A percentile compares a stretch with the other conserved stretches of the same genome.
Conservation (phyloP, 148 eudicot species). For the Heliamphora exappendiculata region DNA sequence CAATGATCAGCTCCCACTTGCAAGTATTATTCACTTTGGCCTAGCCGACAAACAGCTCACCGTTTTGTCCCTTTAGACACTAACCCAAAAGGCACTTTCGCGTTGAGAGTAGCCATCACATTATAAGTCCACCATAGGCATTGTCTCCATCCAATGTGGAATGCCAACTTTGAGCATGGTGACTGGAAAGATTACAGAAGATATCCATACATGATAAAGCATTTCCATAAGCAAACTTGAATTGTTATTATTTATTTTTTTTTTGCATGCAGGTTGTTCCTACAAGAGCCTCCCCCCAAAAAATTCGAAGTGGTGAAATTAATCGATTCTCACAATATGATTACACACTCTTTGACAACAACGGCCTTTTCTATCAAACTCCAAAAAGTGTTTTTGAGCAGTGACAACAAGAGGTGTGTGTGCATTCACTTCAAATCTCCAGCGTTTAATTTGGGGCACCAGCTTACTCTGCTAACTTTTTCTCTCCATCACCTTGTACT, state of each 20-base stretch:
- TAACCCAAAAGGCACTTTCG: no score
- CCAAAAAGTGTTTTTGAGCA: neutral
- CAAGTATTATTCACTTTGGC: no score
- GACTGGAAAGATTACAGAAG: no score
- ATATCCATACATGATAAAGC: neutral
- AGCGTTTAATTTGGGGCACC: constrained; percentile 16
- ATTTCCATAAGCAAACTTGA: neutral
- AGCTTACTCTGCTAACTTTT: constrained; percentile 5
- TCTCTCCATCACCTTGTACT: neutral
- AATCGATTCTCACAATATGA: neutral
- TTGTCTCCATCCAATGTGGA: no score
- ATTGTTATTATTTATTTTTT: neutral
- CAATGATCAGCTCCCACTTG: no score
- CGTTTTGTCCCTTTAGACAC: no score
- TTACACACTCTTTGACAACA: neutral
- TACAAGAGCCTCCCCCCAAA: neutral
- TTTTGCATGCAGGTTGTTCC: neutral
- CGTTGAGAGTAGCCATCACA: no score
- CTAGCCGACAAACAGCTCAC: no score
- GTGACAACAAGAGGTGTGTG: constrained; percentile 33
- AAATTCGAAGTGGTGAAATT: neutral
- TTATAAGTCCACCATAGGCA: no score
- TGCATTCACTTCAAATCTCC: constrained; percentile 31
- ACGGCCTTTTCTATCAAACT: neutral
- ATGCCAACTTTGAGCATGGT: no score